These are phyloP conservation scores for Colletotrichum sp. DNA, from an alignment of 2,329 filamentous ascomycete species.

Conservation along the genomic window DNA sequence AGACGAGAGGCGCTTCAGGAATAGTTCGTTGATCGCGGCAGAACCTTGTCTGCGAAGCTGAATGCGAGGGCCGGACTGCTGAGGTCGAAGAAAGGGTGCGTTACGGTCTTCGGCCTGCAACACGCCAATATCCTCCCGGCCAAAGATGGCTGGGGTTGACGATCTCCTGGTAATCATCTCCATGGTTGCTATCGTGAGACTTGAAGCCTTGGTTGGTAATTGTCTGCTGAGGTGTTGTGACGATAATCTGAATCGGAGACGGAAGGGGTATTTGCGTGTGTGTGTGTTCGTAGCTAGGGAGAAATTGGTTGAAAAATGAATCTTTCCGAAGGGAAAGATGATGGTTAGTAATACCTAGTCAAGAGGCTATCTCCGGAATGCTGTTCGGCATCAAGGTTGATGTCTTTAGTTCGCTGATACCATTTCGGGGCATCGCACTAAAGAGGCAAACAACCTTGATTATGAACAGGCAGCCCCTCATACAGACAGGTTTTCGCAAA, in stretches of 20 bases:
- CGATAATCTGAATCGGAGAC: accelerated
- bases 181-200: neutral
- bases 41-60: neutral
- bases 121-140: neutral
- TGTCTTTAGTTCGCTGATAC: neutral
- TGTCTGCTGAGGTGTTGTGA: neutral
- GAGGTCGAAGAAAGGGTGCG: neutral
- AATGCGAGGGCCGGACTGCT: neutral
- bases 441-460: neutral
- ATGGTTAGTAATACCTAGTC: neutral
- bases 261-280: neutral
- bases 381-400: neutral
- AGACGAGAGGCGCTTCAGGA: neutral
- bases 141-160: neutral
- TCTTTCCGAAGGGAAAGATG: accelerated
- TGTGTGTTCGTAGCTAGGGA: neutral
- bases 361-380: accelerated
- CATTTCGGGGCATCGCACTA: neutral
- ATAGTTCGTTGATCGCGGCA: neutral
- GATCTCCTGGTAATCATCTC: neutral
- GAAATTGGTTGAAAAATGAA: neutral
- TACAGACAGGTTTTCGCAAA: neutral
- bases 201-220: neutral
- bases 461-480: neutral
- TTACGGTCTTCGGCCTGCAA: neutral